Evolutionary conservation across 129 eudicot genomes (phyloP).

Genomic region (Gnaphalium uliginosum): DNA sequence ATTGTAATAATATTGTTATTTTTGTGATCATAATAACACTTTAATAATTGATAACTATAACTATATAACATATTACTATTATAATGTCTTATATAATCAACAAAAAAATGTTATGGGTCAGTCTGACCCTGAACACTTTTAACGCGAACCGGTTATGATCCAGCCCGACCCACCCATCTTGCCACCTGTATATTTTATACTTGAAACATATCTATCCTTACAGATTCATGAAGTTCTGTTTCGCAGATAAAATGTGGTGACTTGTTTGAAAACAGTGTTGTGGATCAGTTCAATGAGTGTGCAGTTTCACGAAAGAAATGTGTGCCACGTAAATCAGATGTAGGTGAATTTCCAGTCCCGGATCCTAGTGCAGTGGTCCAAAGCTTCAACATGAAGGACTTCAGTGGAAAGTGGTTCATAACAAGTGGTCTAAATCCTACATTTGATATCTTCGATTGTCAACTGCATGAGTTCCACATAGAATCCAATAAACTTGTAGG

Average conservation of each 20-base stretch:
- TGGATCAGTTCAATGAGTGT: slow-evolving; percentile 91
- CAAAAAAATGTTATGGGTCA: neutral
- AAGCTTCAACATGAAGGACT: slow-evolving; percentile 72
- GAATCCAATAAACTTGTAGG: slow-evolving; percentile 76
- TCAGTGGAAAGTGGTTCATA: slow-evolving; percentile 88
- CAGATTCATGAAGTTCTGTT: slow-evolving; percentile 6
- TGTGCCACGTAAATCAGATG: slow-evolving; percentile 88
- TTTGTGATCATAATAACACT: neutral
- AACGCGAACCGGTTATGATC: neutral
- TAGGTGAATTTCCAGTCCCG: slow-evolving; percentile 90
- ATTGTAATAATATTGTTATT: neutral
- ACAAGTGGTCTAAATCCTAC: slow-evolving; percentile 90
- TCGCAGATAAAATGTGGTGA: slow-evolving; percentile 93
- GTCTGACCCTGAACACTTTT: neutral
- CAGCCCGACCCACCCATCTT: neutral
- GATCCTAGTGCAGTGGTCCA: slow-evolving; percentile 64
- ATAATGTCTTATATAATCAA: neutral
- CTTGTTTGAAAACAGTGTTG: slow-evolving; percentile 87
- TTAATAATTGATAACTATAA: too few relatives aligned
- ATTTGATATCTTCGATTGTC: slow-evolving; percentile 88
- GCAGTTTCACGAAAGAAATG: slow-evolving; percentile 95
- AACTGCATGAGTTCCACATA: slow-evolving; percentile 79
- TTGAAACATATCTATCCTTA: neutral
- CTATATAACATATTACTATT: too few relatives aligned
- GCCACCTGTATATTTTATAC: neutral